Conservation (phyloP, 2,329 filamentous ascomycete species). For the Scorias spongiosa region DNA sequence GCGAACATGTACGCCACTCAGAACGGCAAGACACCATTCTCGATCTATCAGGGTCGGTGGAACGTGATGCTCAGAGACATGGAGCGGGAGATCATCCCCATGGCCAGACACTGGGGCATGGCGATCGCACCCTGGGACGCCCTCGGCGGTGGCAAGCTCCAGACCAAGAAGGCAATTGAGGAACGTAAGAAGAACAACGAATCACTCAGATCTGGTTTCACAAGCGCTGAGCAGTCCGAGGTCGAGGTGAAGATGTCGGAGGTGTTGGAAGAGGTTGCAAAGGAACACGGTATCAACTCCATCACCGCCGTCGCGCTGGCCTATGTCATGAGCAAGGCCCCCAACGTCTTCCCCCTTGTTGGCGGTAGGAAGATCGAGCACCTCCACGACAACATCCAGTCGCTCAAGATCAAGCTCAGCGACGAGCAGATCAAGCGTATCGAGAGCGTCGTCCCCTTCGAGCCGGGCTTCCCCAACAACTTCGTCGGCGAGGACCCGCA, state of each 20-base stretch:
- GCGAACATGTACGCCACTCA: slow-evolving; percentile 41
- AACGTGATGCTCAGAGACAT: slow-evolving; percentile 47
- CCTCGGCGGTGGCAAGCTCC: slow-evolving; percentile 34
- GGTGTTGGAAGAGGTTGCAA: slow-evolving; percentile 45
- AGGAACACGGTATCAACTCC: slow-evolving; percentile 35
- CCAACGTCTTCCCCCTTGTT: slow-evolving; percentile 60
- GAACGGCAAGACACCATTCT: slow-evolving; percentile 55
- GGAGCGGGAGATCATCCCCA: slow-evolving; percentile 54
- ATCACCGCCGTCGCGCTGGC: slow-evolving; percentile 46
- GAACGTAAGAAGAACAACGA: slow-evolving; percentile 30
- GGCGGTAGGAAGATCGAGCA: slow-evolving; percentile 59
- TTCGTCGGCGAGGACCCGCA: slow-evolving; percentile 32
- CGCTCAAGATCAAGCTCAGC: slow-evolving; percentile 44
- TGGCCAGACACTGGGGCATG: slow-evolving; percentile 49
- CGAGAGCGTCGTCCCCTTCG: slow-evolving; percentile 45
- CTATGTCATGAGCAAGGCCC: slow-evolving; percentile 50
- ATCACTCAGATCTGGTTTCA: slow-evolving; percentile 16
- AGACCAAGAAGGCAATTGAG: slow-evolving; percentile 28
- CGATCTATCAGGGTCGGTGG: slow-evolving; percentile 54
- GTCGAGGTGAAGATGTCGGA: slow-evolving; percentile 37
- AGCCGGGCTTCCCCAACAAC: slow-evolving; percentile 51
- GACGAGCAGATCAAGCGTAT: slow-evolving; percentile 50
- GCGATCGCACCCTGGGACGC: slow-evolving; percentile 43
- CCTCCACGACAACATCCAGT: slow-evolving; percentile 54
- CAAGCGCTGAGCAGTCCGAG: slow-evolving; percentile 25